Evolutionary conservation across 176 grass and related monocot species (phyloP).

Genomic region (Paspalum notatum): DNA sequence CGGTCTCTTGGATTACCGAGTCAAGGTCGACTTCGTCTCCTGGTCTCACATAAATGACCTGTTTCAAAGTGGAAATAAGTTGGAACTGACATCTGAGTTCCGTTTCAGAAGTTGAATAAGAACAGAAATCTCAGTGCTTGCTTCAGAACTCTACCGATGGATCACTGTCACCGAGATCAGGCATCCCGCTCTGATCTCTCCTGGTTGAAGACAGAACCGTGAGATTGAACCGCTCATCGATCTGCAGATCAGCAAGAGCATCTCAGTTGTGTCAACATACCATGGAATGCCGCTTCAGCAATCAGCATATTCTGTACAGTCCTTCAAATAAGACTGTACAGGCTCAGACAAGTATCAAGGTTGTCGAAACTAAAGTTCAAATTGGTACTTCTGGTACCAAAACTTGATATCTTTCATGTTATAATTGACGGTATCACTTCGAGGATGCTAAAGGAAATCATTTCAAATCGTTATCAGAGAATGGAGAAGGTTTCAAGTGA

Average conservation of each 20-base stretch:
- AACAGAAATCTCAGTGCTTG: not conserved
- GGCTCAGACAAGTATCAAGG: not conserved
- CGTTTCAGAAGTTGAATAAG: not conserved
- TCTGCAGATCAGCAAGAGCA: conserved; percentile 44
- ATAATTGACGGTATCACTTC: not conserved
- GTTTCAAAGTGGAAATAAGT: not conserved
- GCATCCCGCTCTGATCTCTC: conserved; percentile 54
- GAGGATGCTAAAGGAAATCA: not conserved
- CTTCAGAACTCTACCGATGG: conserved; percentile 54
- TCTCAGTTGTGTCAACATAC: not conserved
- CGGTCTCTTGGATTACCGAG: conserved; percentile 73
- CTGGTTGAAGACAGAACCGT: conserved; percentile 72
- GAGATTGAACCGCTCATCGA: conserved; percentile 71
- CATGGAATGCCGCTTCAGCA: not conserved
- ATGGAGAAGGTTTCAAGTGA: not conserved
- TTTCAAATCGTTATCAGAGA: not conserved
- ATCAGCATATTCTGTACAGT: not conserved
- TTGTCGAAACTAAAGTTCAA: not conserved
- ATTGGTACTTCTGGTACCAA: not conserved
- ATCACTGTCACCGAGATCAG: conserved; percentile 68
- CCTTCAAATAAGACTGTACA: not conserved
- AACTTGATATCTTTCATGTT: not conserved
- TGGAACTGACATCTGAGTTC: not conserved
- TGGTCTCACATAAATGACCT: conserved; percentile 88
- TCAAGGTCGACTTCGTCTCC: conserved; percentile 73